A percentile compares a stretch with the other conserved stretches of the same genome.
phyloP scores from a whole-genome alignment of 2,329 filamentous ascomycete species.

The Cytospora chrysosperma region DNA sequence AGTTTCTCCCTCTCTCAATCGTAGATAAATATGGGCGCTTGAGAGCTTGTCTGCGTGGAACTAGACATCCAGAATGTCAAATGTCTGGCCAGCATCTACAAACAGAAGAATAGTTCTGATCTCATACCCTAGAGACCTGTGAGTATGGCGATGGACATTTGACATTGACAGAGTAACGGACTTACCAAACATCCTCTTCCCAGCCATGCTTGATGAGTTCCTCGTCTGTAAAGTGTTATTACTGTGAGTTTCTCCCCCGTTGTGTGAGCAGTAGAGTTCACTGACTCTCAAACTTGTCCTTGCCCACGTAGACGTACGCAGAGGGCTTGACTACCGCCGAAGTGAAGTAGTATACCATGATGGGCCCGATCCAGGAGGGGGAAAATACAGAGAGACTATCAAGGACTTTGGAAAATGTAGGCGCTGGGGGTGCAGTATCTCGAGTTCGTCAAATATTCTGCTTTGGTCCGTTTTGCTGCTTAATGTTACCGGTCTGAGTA shows the following conservation, averaged over 20 bases:
- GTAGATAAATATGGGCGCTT: constrained; percentile 93
- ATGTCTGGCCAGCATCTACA: background rate
- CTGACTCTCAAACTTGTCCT: constrained; percentile 98
- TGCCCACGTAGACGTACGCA: constrained; percentile 92
- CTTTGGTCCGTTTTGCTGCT: background rate
- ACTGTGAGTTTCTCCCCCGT: constrained; percentile 19
- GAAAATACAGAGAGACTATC: background rate
- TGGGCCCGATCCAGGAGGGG: constrained; percentile 23
- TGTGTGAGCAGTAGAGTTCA: constrained; percentile 25
- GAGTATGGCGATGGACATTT: background rate
- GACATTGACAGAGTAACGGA: background rate
- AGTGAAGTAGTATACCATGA: constrained; percentile 95
- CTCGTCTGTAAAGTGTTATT: constrained; percentile 67
- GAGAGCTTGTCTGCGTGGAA: constrained; percentile 98
- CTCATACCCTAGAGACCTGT: constrained; percentile 34
- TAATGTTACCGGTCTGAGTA: background rate
- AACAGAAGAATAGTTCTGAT: background rate
- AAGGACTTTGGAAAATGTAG: background rate
- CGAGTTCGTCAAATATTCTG: background rate
- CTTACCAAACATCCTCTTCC: constrained; percentile 92
- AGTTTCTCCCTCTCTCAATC: constrained; percentile 71
- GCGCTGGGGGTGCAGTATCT: background rate
- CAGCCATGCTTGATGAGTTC: constrained; percentile 92
- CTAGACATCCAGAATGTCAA: constrained; percentile 41
- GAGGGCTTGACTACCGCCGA: constrained; percentile 79